Evolutionary conservation across 805 yeast genomes (phyloP), one percentile per base, ranked within the genome.

Genomic region (Candida bentonensis): DNA sequence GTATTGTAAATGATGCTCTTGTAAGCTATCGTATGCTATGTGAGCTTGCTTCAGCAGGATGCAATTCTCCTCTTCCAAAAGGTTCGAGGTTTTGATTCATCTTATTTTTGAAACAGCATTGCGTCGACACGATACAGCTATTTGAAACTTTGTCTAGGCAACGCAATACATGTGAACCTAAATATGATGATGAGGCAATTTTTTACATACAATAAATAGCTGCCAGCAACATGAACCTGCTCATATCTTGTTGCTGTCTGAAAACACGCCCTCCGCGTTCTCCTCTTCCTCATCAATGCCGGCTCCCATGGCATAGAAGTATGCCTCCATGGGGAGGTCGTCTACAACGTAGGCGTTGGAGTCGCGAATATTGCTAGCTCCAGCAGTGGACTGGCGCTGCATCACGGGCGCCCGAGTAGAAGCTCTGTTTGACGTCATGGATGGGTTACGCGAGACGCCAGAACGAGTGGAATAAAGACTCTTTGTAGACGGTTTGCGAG

Each of bases 201-300:
- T 30, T 9, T 17, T 13, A 30, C 7, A 30, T 9, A 30, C 7
- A 30, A 30, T 30, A 30, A 30, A 30, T 30, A 30, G n/a, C 7
- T 15, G 20, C 20, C 36, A n/a, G 17, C n/a, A 30, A 30, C n/a
- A n/a, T n/a, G n/a, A n/a, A n/a, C n/a, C n/a, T n/a, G n/a, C n/a
- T n/a, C n/a, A n/a, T n/a, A 30, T 30, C 36, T 30, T 9, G 36
- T 30, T 30, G 20, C 36, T 30, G 36, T 30, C 36, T 15, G 36
- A 30, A 30, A 30, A 30, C 13, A 30, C 36, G 17, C 36, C n/a
- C 17, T 30, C 36, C 13, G 36, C 17, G 36, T 30, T 5, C 20
- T 30, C 36, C 7, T 30, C 36, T 9, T 7, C 36, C 20, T 30
- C 36, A n/a, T 30, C 36, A 15, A 30, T 30, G 36, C 36, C 36